phyloP scores from a whole-genome alignment of 208 protist genomes.

The Leishmania tropica region DNA sequence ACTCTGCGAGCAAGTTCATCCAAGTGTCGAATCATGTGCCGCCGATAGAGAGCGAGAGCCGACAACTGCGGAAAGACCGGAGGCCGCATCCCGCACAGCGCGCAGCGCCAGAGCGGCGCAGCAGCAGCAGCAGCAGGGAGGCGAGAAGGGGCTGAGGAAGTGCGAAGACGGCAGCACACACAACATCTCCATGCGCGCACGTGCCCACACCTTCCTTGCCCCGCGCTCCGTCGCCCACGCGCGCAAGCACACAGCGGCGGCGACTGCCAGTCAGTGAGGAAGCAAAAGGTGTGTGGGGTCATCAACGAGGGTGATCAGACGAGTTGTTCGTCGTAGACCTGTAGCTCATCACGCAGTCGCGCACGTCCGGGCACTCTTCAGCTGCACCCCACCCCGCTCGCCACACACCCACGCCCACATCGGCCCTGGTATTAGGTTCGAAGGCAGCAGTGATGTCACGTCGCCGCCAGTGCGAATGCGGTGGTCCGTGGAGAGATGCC shows the following conservation, averaged over 20 bases:
- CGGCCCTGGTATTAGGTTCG: not conserved
- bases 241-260: no score
- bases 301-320: constrained; percentile 24
- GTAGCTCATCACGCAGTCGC: constrained; percentile 18
- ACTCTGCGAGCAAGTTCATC: constrained; percentile 28
- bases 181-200: no score
- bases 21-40: constrained; percentile 18
- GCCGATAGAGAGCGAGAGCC: not conserved
- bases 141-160: no score
- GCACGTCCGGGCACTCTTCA: not conserved
- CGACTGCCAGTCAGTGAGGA: constrained; percentile 30
- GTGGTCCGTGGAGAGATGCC: constrained; percentile 21
- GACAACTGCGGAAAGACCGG: no score
- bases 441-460: constrained; percentile 12
- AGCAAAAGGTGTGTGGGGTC: constrained; percentile 31
- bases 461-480: constrained; percentile 11
- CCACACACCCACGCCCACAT: no score
- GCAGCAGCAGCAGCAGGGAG: no score
- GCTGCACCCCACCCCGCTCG: no score
- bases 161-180: no score
- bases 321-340: constrained; percentile 33
- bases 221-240: no score
- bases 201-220: no score
- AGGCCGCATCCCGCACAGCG: no score
- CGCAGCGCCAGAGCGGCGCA: no score